Base-by-base conservation (phyloP, 2,329 filamentous ascomycete genomes). In the Exserohilum turcica region DNA sequence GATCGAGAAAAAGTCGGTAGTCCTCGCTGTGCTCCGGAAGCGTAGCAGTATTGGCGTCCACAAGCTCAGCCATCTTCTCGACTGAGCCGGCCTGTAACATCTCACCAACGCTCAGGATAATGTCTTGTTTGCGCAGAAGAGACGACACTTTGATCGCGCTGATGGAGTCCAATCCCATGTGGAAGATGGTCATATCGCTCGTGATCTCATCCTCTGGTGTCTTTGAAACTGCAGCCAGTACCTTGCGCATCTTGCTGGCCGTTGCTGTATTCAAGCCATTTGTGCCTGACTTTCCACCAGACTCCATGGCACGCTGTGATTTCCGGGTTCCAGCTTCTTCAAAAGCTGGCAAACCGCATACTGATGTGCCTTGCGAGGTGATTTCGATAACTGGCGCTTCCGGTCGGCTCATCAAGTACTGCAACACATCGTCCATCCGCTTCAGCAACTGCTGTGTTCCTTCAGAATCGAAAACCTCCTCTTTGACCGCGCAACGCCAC, bases 111-210 rank as follows among this genome's bases (percentile, higher is more conserved):
- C 82, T 81, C 1, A 96, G 72, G 10, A 76, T 73, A 6, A 96
- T 74, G 0, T 80, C 83, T 36, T 80, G 75, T 60, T 84, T 88
- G 36, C 84, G 86, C 3, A 97, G 77, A 6, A 92, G 78, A 0
- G 87, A 83, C 7, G 86, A 85, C 3, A 92, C 86, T 66, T 94
- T 95, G 76, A 97, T 94, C 1, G 91, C 88, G 59, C 88, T 93
- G 71, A 97, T 96, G 0, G 92, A 97, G 70, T 97, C 92, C 1
- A 97, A 83, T 0, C 92, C 92, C 1, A 97, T 80, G 58, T 94
- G 87, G 72, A 94, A 96, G 10, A 96, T 83, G 0, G 83, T 90
- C 44, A 86, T 83, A 0, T 80, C 77, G 49, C 80, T 80, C 2
- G 76, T 73, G 45, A 96, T 89, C 1, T 84, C 78, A 0, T 78